Evolutionary conservation across 108 stramenopile genomes (phyloP), one percentile per base, ranked within the genome.

Genomic region (Pseudonitzschia pungens): DNA sequence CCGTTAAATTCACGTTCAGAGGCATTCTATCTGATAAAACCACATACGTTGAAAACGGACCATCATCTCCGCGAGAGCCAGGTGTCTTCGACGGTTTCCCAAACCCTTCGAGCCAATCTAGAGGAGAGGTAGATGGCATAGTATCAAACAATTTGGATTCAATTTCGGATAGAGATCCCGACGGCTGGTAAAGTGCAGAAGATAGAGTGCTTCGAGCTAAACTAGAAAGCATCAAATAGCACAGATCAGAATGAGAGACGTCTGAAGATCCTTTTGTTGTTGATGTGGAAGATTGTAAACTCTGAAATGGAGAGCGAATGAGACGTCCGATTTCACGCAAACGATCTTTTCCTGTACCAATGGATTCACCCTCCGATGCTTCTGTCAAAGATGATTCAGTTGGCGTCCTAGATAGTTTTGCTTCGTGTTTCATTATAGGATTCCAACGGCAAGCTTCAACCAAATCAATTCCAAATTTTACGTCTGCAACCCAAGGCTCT

Each of bases 1-100:
- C 88, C 14, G 93, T 94, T 26, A 94, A 27, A 73, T 94, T 94
- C 26, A 94, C 62, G 66, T 94, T 91, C 12, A 91, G 79, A 51
- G 89, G 80, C 32, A 60, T 79, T 22, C 54, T 48, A 66, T 79
- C 78, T 2, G 72, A 76, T 32, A 76, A 22, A 15, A 60, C 44
- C 44, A 48, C 72, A 3, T 65, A 45, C 7, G 75, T 18, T 52
- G 83, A 36, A 70, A 52, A 55, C 27, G 27, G 44, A 24, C 60
- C 52, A 41, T 50, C 16, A 21, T 43, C 65, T 5, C 64, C 70
- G 26, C 76, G 59, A 40, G 44, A 22, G 21, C 26, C 48, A 11
- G 62, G 48, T 26, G 50, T 70, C 11, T 69, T 44, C 15, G 24
- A 15, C 2, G 79, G 83, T 29, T 67, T 57, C 12, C 83, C 83